Conservation (phyloP, 1,139 yeast genomes). For the Geotrichum carabidarum region DNA sequence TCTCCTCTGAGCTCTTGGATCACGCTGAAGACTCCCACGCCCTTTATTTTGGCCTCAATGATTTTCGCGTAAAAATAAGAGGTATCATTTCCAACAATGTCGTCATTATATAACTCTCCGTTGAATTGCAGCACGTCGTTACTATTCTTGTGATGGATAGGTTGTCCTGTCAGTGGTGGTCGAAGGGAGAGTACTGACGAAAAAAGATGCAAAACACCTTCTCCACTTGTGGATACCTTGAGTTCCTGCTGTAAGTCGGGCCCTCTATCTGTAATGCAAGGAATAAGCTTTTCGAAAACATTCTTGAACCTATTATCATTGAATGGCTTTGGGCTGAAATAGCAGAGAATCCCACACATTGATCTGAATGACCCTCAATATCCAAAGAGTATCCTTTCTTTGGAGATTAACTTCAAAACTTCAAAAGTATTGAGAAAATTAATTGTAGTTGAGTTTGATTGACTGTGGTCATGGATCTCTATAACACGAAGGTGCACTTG, state of each 20-base stretch:
- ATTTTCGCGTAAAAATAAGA: slow-evolving; percentile 37
- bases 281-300: slow-evolving; percentile 18
- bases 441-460: no score
- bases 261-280: slow-evolving; percentile 27
- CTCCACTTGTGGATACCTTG: neutral
- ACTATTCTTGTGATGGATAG: slow-evolving; percentile 38
- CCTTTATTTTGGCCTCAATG: slow-evolving; percentile 25
- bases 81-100: slow-evolving; percentile 52
- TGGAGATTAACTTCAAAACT: neutral
- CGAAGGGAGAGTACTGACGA: slow-evolving; percentile 77
- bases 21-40: slow-evolving; percentile 26
- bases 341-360: slow-evolving; percentile 11
- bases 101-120: slow-evolving; percentile 75
- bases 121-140: slow-evolving; percentile 62
- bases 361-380: neutral
- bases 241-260: slow-evolving; percentile 24
- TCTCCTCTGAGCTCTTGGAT: slow-evolving; percentile 62
- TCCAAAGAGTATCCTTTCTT: neutral
- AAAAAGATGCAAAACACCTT: slow-evolving; percentile 31
- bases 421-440: no score
- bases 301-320: neutral
- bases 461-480: no score
- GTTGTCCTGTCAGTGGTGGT: slow-evolving; percentile 72
- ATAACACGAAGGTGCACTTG: no score
- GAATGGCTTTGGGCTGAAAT: neutral